A percentile compares a stretch with the other conserved stretches of the same genome.
phyloP scores from a whole-genome alignment of 2,329 filamentous ascomycete species.

The Allantophomopsis cytisporea region DNA sequence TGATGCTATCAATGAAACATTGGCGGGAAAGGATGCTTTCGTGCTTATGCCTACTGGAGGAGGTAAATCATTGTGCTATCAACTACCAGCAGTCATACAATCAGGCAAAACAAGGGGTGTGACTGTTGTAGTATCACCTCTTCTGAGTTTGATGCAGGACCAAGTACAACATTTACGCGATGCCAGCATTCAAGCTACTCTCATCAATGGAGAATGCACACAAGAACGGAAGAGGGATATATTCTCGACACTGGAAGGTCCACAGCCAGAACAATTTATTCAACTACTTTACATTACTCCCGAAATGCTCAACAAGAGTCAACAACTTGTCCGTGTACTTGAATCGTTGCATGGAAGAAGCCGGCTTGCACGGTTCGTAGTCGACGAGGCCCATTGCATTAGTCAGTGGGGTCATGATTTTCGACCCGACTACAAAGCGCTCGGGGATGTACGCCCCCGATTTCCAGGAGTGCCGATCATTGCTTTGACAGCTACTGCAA shows the following conservation, averaged over 20 bases:
- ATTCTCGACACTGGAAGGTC: conserved; percentile 42
- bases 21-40: conserved; percentile 79
- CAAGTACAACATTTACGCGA: conserved; percentile 74
- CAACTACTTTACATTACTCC: conserved; percentile 92
- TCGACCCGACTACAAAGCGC: conserved; percentile 81
- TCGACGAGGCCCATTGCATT: conserved; percentile 98
- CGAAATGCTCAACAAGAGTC: conserved; percentile 86
- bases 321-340: conserved; percentile 51
- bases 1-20: conserved; percentile 88
- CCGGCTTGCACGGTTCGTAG: conserved; percentile 80
- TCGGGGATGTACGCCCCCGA: conserved; percentile 59
- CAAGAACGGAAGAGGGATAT: conserved; percentile 50
- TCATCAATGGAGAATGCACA: conserved; percentile 68
- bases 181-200: conserved; percentile 63
- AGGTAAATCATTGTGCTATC: conserved; percentile 94
- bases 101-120: conserved; percentile 74
- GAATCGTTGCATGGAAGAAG: conserved; percentile 51
- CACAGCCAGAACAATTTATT: conserved; percentile 59
- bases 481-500: conserved; percentile 91
- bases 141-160: conserved; percentile 94
- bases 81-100: conserved; percentile 74
- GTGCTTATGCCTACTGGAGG: conserved; percentile 97
- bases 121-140: conserved; percentile 86
- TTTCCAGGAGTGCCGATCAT: conserved; percentile 80
- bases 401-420: conserved; percentile 99